Percentiles rank a stretch among this genome's conserved stretches.
Conservation (phyloP, 2,329 filamentous ascomycete genomes). For the Curvularia sp. region DNA sequence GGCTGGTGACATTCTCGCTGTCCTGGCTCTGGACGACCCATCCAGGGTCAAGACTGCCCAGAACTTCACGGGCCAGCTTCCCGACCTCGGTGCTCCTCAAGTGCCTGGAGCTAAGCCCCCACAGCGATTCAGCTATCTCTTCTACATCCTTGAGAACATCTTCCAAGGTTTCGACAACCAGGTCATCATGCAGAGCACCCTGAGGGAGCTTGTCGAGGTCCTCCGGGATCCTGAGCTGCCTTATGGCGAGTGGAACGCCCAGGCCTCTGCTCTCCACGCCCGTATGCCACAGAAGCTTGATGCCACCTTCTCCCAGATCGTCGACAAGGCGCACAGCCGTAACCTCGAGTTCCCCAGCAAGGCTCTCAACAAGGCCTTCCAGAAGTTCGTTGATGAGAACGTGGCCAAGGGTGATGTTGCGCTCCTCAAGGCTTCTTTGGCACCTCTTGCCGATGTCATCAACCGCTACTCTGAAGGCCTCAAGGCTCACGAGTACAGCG, state of each 20-base stretch:
- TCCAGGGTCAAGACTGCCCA: constrained; percentile 96
- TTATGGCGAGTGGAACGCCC: constrained; percentile 94
- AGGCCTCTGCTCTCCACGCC: constrained; percentile 95
- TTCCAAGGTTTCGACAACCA: constrained; percentile 96
- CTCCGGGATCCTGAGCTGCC: constrained; percentile 88
- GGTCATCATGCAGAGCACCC: constrained; percentile 86
- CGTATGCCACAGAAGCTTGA: constrained; percentile 97
- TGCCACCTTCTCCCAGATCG: constrained; percentile 77
- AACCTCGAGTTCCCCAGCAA: constrained; percentile 91
- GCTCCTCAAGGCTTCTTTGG: constrained; percentile 73
- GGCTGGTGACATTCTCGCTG: constrained; percentile 97
- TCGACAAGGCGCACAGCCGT: constrained; percentile 80
- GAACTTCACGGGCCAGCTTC: constrained; percentile 89
- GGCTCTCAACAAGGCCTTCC: constrained; percentile 80
- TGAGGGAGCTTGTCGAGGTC: constrained; percentile 89
- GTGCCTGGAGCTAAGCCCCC: constrained; percentile 90
- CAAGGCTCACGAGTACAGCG: constrained; percentile 85
- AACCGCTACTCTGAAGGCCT: constrained; percentile 83
- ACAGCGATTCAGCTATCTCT: constrained; percentile 81
- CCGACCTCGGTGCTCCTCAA: constrained; percentile 83
- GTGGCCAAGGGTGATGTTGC: constrained; percentile 75
- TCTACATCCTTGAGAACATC: constrained; percentile 83
- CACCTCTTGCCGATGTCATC: constrained; percentile 79
- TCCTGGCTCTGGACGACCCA: constrained; percentile 92
- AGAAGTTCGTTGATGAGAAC: constrained; percentile 88